Percentiles rank a stretch among this genome's conserved stretches.
These are phyloP conservation scores for Coelastrella sp. DNA, from an alignment of 139 green algal genomes.

Conservation along the genomic window DNA sequence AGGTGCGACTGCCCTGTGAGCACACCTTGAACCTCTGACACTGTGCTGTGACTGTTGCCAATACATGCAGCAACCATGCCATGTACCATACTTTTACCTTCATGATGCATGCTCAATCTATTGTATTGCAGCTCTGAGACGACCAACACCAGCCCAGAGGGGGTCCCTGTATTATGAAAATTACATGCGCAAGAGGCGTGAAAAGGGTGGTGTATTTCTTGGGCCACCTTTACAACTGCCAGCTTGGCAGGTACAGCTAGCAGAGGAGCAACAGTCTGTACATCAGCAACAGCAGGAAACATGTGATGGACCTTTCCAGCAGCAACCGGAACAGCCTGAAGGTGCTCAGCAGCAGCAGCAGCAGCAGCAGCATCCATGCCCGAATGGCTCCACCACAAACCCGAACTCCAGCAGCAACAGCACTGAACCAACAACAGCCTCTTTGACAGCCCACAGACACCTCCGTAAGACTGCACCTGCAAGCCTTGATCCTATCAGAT, in stretches of 20 bases:
- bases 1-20: background rate
- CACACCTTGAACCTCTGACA: too few relatives aligned
- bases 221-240: background rate
- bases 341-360: background rate
- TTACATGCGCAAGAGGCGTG: conserved; percentile 26
- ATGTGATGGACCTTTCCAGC: background rate
- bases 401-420: background rate
- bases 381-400: background rate
- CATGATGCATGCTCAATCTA: background rate
- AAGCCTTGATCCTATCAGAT: background rate
- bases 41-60: too few relatives aligned
- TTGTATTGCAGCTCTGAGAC: background rate
- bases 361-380: background rate
- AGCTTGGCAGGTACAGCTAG: background rate
- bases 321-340: background rate
- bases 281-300: background rate
- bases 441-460: background rate
- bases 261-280: background rate
- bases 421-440: background rate
- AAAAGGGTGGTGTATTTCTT: conserved; percentile 15
- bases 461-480: background rate
- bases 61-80: background rate
- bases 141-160: background rate
- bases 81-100: background rate
- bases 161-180: conserved; percentile 21